phyloP scores from a whole-genome alignment of 2,329 filamentous ascomycete genomes.

The Penicillium brasilianum region DNA sequence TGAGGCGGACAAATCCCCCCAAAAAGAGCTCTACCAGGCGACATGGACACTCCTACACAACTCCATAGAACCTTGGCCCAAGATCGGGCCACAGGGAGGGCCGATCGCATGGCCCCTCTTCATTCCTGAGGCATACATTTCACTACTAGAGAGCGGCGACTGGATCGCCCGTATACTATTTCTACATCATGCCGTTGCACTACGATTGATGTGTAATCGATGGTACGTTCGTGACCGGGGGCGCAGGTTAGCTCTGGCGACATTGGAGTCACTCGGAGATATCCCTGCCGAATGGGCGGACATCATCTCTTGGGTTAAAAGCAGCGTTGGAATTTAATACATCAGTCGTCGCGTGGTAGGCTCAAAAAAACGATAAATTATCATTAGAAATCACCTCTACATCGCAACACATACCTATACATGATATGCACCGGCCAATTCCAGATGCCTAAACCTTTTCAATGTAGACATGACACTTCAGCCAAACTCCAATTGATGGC shows the following conservation, averaged over 20 bases:
- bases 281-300: constrained; percentile 35
- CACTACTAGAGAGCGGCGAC: constrained; percentile 35
- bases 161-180: constrained; percentile 40
- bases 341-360: background rate
- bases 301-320: constrained; percentile 36
- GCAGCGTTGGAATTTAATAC: constrained; percentile 29
- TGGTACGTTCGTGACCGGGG: constrained; percentile 43
- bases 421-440: no score
- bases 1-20: constrained; percentile 17
- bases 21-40: constrained; percentile 26
- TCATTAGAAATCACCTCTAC: no score
- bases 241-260: constrained; percentile 36
- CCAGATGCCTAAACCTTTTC: no score
- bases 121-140: constrained; percentile 34
- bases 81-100: constrained; percentile 35
- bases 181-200: constrained; percentile 37
- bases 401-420: no score
- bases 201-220: constrained; percentile 40
- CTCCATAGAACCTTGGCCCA: constrained; percentile 37
- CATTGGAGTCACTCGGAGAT: constrained; percentile 33
- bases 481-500: no score
- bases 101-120: constrained; percentile 39
- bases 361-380: background rate
- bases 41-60: constrained; percentile 37
- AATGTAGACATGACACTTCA: no score